Evolutionary conservation across 805 yeast species (phyloP), one percentile per base, ranked within the genome.

Genomic region (Yamadazyma scolyti): DNA sequence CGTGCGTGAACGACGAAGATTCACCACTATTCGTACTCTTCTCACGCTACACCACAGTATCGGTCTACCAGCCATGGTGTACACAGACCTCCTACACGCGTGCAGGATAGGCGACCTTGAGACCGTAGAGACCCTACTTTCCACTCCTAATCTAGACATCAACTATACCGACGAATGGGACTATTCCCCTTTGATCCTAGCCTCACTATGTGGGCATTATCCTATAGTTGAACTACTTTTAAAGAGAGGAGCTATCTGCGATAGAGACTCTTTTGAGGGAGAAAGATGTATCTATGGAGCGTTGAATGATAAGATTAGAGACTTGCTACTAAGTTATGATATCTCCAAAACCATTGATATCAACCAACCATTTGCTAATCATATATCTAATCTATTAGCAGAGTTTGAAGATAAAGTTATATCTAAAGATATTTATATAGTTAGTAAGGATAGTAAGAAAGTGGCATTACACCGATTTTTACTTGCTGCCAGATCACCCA

Each of bases 251-350:
- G 87, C 93, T 0, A 66, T 77, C 6, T 82, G 90, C 52, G 89
- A 82, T 52, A 67, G 86, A 46, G 90, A 83, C 48, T 79, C 88
- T n/a, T 77, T 77, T 47, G 84, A 82, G 51, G 93, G 94, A 2
- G 85, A 81, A 9, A 65, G 68, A 25, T 82, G 90, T 42, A 66
- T 83, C 2, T 82, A 84, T 47, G 93, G 89, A 2, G 93, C 94
- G 0, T 55, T 84, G 34, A 84, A 71, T 11, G 87, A 82, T 47
- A 52, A 61, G 4, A 84, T 84, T 16, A 55, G 88, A 27, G 68
- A 71, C 23, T 50, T 81, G 13, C 54, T 84, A 30, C 47, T 79
- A 12, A 64, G 73, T 23, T 78, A 66, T 48, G 88, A 82, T 48
- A 71, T 82, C 25, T 73, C 84, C 5, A 83, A 79, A 45, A 75